These are phyloP conservation scores for Massarina eburnea DNA, from an alignment of 2,329 filamentous ascomycete genomes.

Conservation along the genomic window DNA sequence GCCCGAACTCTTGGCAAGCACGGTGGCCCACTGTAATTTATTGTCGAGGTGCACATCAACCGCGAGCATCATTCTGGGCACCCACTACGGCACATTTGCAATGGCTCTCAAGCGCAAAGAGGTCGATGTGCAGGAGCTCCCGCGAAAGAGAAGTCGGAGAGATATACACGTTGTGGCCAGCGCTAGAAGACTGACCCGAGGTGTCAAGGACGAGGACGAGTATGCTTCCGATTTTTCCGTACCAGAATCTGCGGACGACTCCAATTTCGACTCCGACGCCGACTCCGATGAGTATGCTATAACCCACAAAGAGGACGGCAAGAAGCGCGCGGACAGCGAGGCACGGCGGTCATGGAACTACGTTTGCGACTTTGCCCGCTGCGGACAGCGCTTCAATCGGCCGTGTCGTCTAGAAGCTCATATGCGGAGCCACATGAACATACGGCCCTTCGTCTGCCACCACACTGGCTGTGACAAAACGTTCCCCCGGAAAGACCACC, in stretches of 20 bases:
- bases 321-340: conserved; percentile 32
- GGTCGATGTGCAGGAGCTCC: conserved; percentile 5
- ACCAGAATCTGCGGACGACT: background rate
- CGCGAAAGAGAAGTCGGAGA: conserved; percentile 29
- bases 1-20: conserved; percentile 11
- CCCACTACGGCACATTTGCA: background rate
- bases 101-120: conserved; percentile 36
- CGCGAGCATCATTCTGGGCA: background rate
- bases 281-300: conserved; percentile 19
- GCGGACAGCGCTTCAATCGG: conserved; percentile 83
- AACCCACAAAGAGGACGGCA: conserved; percentile 33
- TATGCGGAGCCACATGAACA: conserved; percentile 80
- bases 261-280: background rate
- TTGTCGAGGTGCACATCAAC: background rate
- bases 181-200: background rate
- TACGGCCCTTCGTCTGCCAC: conserved; percentile 75
- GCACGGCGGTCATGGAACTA: conserved; percentile 71
- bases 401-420: conserved; percentile 77
- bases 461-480: conserved; percentile 74
- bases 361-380: conserved; percentile 71
- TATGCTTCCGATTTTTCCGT: background rate
- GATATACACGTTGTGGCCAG: conserved; percentile 12
- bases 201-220: background rate
- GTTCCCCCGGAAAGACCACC: conserved; percentile 83
- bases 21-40: conserved; percentile 1